phyloP scores from a whole-genome alignment of 352 stramenopile genomes.

The Phytophthora sojae region DNA sequence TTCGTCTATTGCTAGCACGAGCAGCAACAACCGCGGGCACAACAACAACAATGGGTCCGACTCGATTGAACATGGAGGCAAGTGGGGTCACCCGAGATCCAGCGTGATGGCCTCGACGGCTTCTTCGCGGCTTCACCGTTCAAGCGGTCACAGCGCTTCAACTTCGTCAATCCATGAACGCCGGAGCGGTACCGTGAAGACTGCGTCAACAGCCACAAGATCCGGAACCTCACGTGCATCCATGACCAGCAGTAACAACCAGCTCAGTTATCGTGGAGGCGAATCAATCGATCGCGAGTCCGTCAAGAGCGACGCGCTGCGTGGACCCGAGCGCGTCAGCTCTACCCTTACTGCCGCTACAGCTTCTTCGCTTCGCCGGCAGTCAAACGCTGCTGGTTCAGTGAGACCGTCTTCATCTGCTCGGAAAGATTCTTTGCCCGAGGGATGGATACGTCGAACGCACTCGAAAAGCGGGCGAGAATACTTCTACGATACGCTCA shows the following conservation, averaged over 20 bases:
- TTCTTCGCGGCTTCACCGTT: slow-evolving; percentile 48
- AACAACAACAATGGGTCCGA: slow-evolving; percentile 52
- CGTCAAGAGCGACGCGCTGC: slow-evolving; percentile 43
- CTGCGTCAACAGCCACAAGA: slow-evolving; percentile 27
- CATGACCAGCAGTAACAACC: slow-evolving; percentile 38
- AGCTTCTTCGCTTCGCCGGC: slow-evolving; percentile 29
- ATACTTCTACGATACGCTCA: slow-evolving; percentile 81
- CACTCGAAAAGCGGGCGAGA: slow-evolving; percentile 76
- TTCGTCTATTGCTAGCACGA: slow-evolving; percentile 28
- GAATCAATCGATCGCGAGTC: slow-evolving; percentile 35
- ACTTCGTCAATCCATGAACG: slow-evolving; percentile 45
- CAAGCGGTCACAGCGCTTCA: slow-evolving; percentile 35
- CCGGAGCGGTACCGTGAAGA: slow-evolving; percentile 28
- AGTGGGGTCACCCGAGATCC: slow-evolving; percentile 58
- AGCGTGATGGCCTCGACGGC: slow-evolving; percentile 32
- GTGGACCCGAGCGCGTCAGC: slow-evolving; percentile 36
- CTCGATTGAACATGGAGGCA: slow-evolving; percentile 44
- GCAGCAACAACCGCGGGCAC: slow-evolving; percentile 37
- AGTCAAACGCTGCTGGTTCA: slow-evolving; percentile 12
- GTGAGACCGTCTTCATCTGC: slow-evolving; percentile 27
- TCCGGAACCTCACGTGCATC: slow-evolving; percentile 15
- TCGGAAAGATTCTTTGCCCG: slow-evolving; percentile 61
- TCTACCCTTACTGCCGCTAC: slow-evolving; percentile 32
- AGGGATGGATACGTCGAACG: slow-evolving; percentile 75
- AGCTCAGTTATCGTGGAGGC: slow-evolving; percentile 27